Conservation (phyloP, 2,329 filamentous ascomycete species). For the Arachnopeziza araneosa region DNA sequence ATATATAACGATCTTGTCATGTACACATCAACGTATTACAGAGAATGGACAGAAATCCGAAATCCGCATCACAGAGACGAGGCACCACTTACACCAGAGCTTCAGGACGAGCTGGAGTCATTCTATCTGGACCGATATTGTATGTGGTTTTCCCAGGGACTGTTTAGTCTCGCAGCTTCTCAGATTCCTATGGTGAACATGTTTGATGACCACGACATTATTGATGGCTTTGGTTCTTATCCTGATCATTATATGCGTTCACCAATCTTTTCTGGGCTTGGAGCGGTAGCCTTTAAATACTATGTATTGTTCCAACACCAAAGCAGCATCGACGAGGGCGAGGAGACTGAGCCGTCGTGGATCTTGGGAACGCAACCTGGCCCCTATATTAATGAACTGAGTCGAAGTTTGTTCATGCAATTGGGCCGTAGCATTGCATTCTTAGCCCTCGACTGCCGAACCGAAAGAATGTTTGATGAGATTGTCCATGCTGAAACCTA, state of each 20-base stretch:
- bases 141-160: constrained; percentile 93
- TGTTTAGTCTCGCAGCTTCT: constrained; percentile 86
- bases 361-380: constrained; percentile 72
- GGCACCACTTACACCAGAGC: constrained; percentile 68
- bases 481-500: constrained; percentile 77
- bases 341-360: constrained; percentile 86
- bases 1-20: constrained; percentile 90
- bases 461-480: constrained; percentile 79
- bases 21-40: constrained; percentile 68
- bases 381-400: constrained; percentile 83
- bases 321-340: constrained; percentile 73
- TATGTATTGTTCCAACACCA: constrained; percentile 99
- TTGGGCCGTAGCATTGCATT: constrained; percentile 76
- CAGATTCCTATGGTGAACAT: constrained; percentile 99
- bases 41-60: constrained; percentile 76
- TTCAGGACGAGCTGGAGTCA: constrained; percentile 81
- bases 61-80: constrained; percentile 76
- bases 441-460: constrained; percentile 84
- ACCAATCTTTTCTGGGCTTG: constrained; percentile 83
- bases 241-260: constrained; percentile 86
- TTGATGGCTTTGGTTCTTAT: constrained; percentile 90
- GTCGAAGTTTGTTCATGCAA: constrained; percentile 79
- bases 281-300: constrained; percentile 93
- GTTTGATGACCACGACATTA: constrained; percentile 92
- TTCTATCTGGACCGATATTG: constrained; percentile 88